These are phyloP conservation scores for Coccomyxa sp. DNA, from an alignment of 139 green algal species.

Conservation along the genomic window DNA sequence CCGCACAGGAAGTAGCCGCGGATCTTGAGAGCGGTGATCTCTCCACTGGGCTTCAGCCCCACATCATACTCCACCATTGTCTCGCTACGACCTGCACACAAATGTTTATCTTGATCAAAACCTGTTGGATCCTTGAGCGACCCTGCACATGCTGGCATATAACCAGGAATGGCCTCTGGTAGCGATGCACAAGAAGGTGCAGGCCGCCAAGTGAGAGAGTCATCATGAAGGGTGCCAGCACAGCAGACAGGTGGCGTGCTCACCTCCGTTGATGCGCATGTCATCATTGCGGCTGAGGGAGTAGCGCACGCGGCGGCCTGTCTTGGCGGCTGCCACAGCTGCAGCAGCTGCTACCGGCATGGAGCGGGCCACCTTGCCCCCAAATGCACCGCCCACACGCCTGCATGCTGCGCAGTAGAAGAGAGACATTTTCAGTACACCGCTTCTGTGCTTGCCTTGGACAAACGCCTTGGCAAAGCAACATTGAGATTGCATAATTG, in stretches of 20 bases:
- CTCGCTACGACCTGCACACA: constrained; percentile 20
- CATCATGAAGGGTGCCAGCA: too few relatives aligned
- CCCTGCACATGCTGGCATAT: too few relatives aligned
- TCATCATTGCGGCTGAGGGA: constrained; percentile 19
- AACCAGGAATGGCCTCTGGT: too few relatives aligned
- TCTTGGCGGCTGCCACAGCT: constrained; percentile 37
- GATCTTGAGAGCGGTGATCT: constrained; percentile 31
- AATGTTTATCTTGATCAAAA: too few relatives aligned
- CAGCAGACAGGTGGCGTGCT: too few relatives aligned
- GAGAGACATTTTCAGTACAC: too few relatives aligned
- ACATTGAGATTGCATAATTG: not conserved
- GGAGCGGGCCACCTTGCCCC: constrained; percentile 53
- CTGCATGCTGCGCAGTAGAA: constrained; percentile 14
- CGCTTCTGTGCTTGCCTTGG: too few relatives aligned
- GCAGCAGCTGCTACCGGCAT: constrained; percentile 36
- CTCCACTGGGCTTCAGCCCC: constrained; percentile 9
- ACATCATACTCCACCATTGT: constrained; percentile 15
- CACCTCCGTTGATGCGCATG: constrained; percentile 15
- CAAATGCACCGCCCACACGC: constrained; percentile 62
- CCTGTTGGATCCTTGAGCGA: too few relatives aligned
- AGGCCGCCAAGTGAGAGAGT: too few relatives aligned
- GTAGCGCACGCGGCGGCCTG: constrained; percentile 23
- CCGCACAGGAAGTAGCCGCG: constrained; percentile 14
- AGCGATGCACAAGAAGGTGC: too few relatives aligned
- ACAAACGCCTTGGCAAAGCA: too few relatives aligned